A percentile compares a stretch with the other conserved stretches of the same genome.
Evolutionary conservation across 1,139 yeast species (phyloP).

Genomic region (Maudiozyma humilis): DNA sequence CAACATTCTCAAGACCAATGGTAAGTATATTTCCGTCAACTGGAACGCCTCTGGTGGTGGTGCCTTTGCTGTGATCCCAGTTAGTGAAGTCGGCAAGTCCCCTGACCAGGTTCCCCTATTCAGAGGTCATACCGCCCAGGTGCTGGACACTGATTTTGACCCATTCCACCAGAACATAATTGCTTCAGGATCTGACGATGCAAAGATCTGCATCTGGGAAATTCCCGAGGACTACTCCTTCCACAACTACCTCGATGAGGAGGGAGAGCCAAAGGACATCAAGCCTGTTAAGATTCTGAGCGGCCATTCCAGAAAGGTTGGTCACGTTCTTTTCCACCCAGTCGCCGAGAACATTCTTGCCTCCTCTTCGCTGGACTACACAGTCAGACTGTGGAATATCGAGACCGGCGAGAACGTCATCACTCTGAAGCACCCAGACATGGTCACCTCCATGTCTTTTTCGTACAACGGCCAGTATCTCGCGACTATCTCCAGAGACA

Average conservation of each 20-base stretch:
- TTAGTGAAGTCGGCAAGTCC: conserved; percentile 79
- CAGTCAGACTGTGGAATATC: conserved; percentile 85
- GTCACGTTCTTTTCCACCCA: conserved; percentile 88
- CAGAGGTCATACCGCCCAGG: conserved; percentile 93
- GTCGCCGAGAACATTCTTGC: conserved; percentile 80
- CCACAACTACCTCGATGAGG: conserved; percentile 48
- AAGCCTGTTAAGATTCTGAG: conserved; percentile 58
- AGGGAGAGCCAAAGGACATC: conserved; percentile 61
- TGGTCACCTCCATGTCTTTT: conserved; percentile 84
- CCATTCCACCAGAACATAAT: conserved; percentile 74
- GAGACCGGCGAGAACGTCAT: conserved; percentile 62
- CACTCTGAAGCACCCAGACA: conserved; percentile 77
- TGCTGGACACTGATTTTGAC: conserved; percentile 83
- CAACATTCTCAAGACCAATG: conserved; percentile 74
- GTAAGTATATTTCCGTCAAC: conserved; percentile 75
- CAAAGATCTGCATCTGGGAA: conserved; percentile 77
- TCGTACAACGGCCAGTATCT: conserved; percentile 79
- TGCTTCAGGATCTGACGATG: conserved; percentile 88
- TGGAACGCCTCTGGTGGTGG: conserved; percentile 98
- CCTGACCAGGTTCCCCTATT: conserved; percentile 90
- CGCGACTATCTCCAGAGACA: conserved; percentile 91
- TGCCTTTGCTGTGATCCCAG: conserved; percentile 88
- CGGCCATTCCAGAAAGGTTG: conserved; percentile 92
- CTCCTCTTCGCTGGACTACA: conserved; percentile 80
- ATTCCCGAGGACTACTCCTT: conserved; percentile 76